These are phyloP conservation scores for Mitragyna speciosa DNA, from an alignment of 257 asterid genomes.

Conservation along the genomic window DNA sequence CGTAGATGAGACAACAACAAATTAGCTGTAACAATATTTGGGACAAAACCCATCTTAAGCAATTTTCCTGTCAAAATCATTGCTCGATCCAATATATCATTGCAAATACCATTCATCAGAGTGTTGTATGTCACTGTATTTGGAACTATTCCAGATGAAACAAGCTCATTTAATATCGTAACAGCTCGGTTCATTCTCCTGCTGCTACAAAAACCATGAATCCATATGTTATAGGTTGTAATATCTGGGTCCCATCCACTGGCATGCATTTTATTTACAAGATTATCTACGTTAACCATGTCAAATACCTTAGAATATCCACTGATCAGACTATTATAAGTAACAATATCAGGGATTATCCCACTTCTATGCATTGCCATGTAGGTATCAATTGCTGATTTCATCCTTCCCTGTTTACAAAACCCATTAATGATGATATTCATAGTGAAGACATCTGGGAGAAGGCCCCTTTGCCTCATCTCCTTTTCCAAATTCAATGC, in stretches of 20 bases:
- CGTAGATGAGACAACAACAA: conserved; percentile 70
- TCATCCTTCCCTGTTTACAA: conserved; percentile 83
- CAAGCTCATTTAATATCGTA: conserved; percentile 65
- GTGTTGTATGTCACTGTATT: conserved; percentile 86
- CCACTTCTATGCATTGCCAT: conserved; percentile 59
- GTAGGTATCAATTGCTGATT: conserved; percentile 62
- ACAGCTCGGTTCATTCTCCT: conserved; percentile 67
- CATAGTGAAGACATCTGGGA: conserved; percentile 72
- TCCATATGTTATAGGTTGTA: conserved; percentile 72
- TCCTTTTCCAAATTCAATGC: conserved; percentile 65
- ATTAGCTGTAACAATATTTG: conserved; percentile 71
- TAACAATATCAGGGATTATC: conserved; percentile 67
- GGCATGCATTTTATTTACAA: conserved; percentile 50
- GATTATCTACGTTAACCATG: conserved; percentile 62
- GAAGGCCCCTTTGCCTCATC: conserved; percentile 73
- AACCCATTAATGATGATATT: conserved; percentile 78
- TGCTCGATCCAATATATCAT: conserved; percentile 79
- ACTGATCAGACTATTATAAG: conserved; percentile 80
- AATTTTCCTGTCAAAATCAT: conserved; percentile 80
- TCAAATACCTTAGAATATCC: conserved; percentile 84
- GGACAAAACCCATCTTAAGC: conserved; percentile 86
- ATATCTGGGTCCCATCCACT: conserved; percentile 83
- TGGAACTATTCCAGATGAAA: conserved; percentile 75
- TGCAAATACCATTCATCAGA: conserved; percentile 65
- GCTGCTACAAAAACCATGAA: conserved; percentile 71